Conservation (phyloP, 2,329 filamentous ascomycete species). For the Xylariaceae sp. region DNA sequence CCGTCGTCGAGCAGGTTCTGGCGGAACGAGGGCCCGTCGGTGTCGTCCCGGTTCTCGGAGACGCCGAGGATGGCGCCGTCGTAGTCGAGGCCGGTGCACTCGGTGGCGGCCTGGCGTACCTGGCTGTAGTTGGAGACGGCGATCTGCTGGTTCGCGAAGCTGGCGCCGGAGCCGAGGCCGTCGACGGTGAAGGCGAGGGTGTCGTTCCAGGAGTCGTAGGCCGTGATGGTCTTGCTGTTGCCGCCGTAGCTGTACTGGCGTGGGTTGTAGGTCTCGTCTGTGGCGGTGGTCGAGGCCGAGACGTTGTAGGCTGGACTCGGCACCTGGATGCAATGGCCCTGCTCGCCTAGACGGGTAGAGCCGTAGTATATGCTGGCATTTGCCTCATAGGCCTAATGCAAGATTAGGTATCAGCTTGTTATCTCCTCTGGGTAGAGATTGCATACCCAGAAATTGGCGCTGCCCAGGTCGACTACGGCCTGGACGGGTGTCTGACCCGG, state of each 20-base stretch:
- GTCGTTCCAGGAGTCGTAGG: not conserved
- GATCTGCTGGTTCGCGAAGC: not conserved
- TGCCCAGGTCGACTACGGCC: not conserved
- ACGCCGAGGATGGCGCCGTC: not conserved
- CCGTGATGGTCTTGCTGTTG: not conserved
- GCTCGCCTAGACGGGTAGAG: not conserved
- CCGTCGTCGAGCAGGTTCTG: not conserved
- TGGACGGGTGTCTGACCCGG: not conserved
- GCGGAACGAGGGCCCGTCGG: not conserved
- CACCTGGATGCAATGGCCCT: not conserved
- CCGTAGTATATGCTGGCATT: not conserved
- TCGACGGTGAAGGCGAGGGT: not conserved
- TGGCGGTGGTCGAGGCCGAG: not conserved
- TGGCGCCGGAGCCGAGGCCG: not conserved
- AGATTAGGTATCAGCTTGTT: not conserved
- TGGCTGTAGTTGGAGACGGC: not conserved
- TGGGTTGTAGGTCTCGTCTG: not conserved
- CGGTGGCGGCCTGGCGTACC: not conserved
- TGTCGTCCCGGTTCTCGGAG: not conserved
- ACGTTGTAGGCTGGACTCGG: not conserved
- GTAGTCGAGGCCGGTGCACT: not conserved
- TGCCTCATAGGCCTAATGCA: not conserved
- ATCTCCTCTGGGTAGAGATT: not conserved
- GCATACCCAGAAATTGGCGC: not conserved
- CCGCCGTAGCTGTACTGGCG: not conserved